Percentiles rank a stretch among this genome's conserved stretches.
Evolutionary conservation across 208 protist species (phyloP).

Genomic region (Herpetomonas tarakana): DNA sequence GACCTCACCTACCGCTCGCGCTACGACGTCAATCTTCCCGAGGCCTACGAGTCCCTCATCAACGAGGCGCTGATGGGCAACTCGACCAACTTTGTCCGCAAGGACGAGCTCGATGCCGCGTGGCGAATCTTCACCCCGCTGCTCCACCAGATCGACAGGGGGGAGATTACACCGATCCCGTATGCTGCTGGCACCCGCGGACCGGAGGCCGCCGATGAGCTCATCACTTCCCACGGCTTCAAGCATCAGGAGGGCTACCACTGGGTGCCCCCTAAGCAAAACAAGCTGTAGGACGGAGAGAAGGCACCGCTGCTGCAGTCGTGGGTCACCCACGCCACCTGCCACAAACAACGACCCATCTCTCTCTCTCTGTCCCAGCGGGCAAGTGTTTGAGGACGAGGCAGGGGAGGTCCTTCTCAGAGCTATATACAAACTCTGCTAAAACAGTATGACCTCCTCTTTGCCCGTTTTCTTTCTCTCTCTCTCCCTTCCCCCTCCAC

Average conservation of each 20-base stretch:
- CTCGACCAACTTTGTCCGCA: slow-evolving; percentile 89
- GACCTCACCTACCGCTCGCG: slow-evolving; percentile 86
- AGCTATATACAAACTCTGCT: too few relatives aligned
- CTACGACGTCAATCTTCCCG: slow-evolving; percentile 78
- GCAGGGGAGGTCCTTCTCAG: too few relatives aligned
- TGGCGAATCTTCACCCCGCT: slow-evolving; percentile 93
- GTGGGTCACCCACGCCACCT: too few relatives aligned
- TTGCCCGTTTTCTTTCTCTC: too few relatives aligned
- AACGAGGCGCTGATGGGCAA: slow-evolving; percentile 81
- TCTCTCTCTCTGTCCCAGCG: too few relatives aligned
- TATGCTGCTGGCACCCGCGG: slow-evolving; percentile 85
- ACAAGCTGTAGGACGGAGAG: slow-evolving; percentile 69
- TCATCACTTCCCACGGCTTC: slow-evolving; percentile 59
- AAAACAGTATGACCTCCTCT: too few relatives aligned
- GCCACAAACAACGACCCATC: too few relatives aligned
- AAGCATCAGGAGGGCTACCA: slow-evolving; percentile 49
- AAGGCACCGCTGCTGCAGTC: too few relatives aligned
- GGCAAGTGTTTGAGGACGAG: too few relatives aligned
- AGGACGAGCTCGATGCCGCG: slow-evolving; percentile 89
- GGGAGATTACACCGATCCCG: slow-evolving; percentile 50
- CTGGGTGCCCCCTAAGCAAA: slow-evolving; percentile 31
- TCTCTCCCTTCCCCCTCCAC: too few relatives aligned
- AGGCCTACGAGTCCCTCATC: slow-evolving; percentile 92
- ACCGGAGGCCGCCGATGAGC: slow-evolving; percentile 69
- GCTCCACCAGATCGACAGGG: slow-evolving; percentile 82